phyloP scores from a whole-genome alignment of 257 asterid species.

The Pogostemon cablin region DNA sequence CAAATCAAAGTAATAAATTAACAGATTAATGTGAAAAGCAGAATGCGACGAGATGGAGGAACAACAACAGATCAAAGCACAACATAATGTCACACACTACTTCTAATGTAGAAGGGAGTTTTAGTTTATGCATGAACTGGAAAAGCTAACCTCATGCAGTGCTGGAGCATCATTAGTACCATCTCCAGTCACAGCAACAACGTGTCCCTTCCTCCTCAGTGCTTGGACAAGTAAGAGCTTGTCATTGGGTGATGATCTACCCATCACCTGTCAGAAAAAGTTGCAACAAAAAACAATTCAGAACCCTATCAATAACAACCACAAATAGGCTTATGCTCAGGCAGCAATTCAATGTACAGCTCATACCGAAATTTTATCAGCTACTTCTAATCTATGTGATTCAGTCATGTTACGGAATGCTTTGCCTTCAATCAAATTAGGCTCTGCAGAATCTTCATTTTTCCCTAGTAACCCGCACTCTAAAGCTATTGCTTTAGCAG shows the following conservation, averaged over 20 bases:
- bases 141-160: conserved; percentile 77
- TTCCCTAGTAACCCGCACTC: conserved; percentile 90
- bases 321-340: conserved; percentile 7
- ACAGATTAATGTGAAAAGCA: background rate
- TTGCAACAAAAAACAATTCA: conserved; percentile 9
- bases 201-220: conserved; percentile 84
- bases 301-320: conserved; percentile 21
- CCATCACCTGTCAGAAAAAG: conserved; percentile 74
- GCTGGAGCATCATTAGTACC: conserved; percentile 99
- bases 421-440: conserved; percentile 91
- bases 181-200: conserved; percentile 98
- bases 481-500: conserved; percentile 92
- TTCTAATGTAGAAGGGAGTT: conserved; percentile 10
- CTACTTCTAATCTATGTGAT: conserved; percentile 63
- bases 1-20: background rate
- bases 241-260: conserved; percentile 97
- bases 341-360: conserved; percentile 27
- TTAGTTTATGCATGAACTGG: background rate
- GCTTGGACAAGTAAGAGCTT: conserved; percentile 97
- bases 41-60: background rate
- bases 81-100: conserved; percentile 3
- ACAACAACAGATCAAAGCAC: background rate
- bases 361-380: conserved; percentile 86
- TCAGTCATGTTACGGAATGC: conserved; percentile 66
- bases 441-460: conserved; percentile 76